A percentile compares a stretch with the other conserved stretches of the same genome.
Conservation (phyloP, 495 filamentous ascomycete species). For the Glutinoglossum americanum region DNA sequence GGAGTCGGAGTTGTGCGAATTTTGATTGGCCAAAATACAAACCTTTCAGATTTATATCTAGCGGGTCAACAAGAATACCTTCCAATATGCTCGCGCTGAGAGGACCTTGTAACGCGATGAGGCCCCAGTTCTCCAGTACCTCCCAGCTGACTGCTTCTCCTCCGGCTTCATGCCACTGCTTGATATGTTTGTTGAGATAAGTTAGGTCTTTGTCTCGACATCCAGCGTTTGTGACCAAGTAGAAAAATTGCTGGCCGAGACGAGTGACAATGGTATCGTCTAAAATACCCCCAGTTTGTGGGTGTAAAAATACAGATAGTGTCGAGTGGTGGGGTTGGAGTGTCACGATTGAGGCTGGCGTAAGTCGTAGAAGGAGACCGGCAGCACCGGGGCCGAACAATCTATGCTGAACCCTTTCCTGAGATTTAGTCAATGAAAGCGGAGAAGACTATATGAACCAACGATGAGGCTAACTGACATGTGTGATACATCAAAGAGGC, state of each 20-base stretch:
- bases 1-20: slow-evolving; percentile 29
- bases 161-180: slow-evolving; percentile 24
- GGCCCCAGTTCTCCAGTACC: slow-evolving; percentile 40
- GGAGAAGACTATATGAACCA: neutral
- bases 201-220: slow-evolving; percentile 68
- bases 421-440: neutral
- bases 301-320: slow-evolving; percentile 59
- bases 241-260: slow-evolving; percentile 46
- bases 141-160: slow-evolving; percentile 40
- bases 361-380: slow-evolving; percentile 56
- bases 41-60: slow-evolving; percentile 33
- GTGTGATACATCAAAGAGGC: slow-evolving; percentile 69
- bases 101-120: slow-evolving; percentile 80
- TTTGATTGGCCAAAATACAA: slow-evolving; percentile 66
- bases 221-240: slow-evolving; percentile 90
- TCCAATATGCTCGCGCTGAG: slow-evolving; percentile 39
- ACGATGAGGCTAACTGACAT: slow-evolving; percentile 23
- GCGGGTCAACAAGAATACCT: slow-evolving; percentile 17
- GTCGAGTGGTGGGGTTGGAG: slow-evolving; percentile 42
- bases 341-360: slow-evolving; percentile 41
- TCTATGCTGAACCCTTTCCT: slow-evolving; percentile 38
- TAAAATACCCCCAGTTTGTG: slow-evolving; percentile 67
- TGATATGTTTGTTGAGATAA: slow-evolving; percentile 46
- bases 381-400: slow-evolving; percentile 61
- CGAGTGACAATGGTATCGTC: slow-evolving; percentile 83